Base-by-base conservation (phyloP, 805 yeast species). In the Saccharomycopsis fibuligera region DNA sequence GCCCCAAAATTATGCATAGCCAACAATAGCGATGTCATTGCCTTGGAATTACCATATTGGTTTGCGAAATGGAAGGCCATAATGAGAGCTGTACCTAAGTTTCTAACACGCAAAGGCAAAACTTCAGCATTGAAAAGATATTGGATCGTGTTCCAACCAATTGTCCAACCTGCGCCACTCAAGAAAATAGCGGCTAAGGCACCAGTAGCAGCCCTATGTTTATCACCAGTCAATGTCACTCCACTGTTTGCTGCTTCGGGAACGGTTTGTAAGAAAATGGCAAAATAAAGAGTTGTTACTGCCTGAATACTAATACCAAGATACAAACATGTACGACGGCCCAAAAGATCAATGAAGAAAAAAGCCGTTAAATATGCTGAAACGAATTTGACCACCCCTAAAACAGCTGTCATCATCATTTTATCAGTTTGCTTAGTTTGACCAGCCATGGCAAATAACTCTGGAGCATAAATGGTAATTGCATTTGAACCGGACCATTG, bases 401-500 rank as follows among this genome's bases (percentile, higher is more conserved):
- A 62, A 33, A 75, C 62, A 22, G 79, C 76, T 8, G 80, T 74
- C 69, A 73, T 72, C 59, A 74, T 61, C 44, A 66, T 58, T 38
- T 67, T 67, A 37, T 69, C 66, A 6, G 62, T 56, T 22, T 73
- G 74, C 5, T 19, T 22, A 8, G 59, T 57, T 45, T 69, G 66
- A 41, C 81, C 81, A 45, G 71, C 70, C 50, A 74, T 62, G 3
- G 68, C 68, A 51, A 76, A 72, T 39, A 77, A 61, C 44, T 74
- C 76, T 2, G 81, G 75, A 35, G 81, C 76, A 55, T 78, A 78
- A 43, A 76, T 74, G 2, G 82, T 77, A 40, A 78, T 63, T 5
- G 80, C 70, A 54, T 71, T 72, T 5, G 81, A 76, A 45, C 81
- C 80, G n/a, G 77, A 70, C 81, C 81, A 78, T 62, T 78, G 81